These are phyloP conservation scores for Drechslera avenae DNA, from an alignment of 2,329 filamentous ascomycete species.

Conservation along the genomic window DNA sequence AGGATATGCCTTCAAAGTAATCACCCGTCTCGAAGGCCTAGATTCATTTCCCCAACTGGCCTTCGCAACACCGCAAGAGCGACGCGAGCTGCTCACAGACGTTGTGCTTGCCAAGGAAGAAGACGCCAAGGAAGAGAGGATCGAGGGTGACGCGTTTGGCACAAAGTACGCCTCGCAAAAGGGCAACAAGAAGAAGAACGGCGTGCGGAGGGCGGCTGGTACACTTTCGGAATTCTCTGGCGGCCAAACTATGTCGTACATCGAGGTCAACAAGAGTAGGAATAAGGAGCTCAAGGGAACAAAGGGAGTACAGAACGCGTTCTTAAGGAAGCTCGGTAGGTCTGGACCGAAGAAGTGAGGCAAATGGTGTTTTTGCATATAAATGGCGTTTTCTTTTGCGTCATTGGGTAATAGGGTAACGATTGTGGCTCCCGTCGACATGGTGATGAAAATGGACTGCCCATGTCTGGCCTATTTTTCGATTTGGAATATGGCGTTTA, in stretches of 20 bases:
- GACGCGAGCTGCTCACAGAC: constrained; percentile 84
- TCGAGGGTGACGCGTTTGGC: constrained; percentile 70
- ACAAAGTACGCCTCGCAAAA: constrained; percentile 48
- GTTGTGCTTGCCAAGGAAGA: constrained; percentile 87
- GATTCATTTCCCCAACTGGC: constrained; percentile 80
- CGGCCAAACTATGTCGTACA: constrained; percentile 93
- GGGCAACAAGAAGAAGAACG: constrained; percentile 61
- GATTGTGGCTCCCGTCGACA: too few species aligned
- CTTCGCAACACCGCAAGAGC: constrained; percentile 78
- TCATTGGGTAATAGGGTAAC: too few species aligned
- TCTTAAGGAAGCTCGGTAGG: constrained; percentile 51
- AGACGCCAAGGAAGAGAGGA: constrained; percentile 70
- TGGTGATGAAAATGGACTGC: too few species aligned
- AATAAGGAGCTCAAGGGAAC: constrained; percentile 53
- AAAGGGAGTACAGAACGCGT: constrained; percentile 49
- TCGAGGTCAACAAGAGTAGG: constrained; percentile 54
- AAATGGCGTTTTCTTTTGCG: too few species aligned
- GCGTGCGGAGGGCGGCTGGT: constrained; percentile 78
- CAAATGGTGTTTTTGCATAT: too few species aligned
- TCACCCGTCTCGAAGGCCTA: constrained; percentile 91
- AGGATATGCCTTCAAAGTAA: constrained; percentile 98
- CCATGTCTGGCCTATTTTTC: too few species aligned
- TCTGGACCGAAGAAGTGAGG: constrained; percentile 15
- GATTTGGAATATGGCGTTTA: too few species aligned
- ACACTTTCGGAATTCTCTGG: constrained; percentile 85